These are phyloP conservation scores for Scedosporium aurantiacum DNA, from an alignment of 2,329 filamentous ascomycete genomes.

Conservation along the genomic window DNA sequence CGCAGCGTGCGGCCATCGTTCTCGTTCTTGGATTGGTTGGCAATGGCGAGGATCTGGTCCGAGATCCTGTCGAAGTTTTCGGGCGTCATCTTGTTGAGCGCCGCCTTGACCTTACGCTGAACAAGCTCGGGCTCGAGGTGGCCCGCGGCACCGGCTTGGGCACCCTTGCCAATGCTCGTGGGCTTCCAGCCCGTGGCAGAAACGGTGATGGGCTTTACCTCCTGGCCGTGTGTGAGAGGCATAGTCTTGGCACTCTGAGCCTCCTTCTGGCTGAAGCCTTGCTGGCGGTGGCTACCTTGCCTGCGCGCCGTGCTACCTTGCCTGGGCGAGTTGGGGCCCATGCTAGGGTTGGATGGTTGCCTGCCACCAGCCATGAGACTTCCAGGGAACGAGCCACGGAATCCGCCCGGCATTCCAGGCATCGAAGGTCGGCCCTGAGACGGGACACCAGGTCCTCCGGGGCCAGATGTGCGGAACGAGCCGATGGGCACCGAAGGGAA, in stretches of 20 bases:
- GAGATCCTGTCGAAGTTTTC: conserved; percentile 97
- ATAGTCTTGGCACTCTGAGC: conserved; percentile 71
- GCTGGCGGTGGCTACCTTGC: conserved; percentile 50
- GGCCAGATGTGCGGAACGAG: conserved; percentile 18
- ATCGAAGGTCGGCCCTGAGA: background rate
- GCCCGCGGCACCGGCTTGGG: conserved; percentile 29
- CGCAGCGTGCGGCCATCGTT: conserved; percentile 85
- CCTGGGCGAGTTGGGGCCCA: conserved; percentile 61
- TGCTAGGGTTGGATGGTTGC: conserved; percentile 39
- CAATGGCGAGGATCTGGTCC: conserved; percentile 84
- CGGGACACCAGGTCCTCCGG: background rate
- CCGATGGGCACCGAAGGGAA: conserved; percentile 27
- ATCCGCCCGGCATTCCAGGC: background rate
- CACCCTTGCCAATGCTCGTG: conserved; percentile 47
- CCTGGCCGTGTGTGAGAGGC: conserved; percentile 76
- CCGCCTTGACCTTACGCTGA: conserved; percentile 96
- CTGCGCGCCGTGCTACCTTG: conserved; percentile 50
- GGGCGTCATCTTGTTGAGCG: conserved; percentile 99
- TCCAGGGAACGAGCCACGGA: conserved; percentile 17
- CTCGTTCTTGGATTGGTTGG: conserved; percentile 91
- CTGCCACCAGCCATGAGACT: conserved; percentile 50
- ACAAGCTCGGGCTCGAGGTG: conserved; percentile 85
- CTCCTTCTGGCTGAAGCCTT: conserved; percentile 46
- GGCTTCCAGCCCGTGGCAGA: conserved; percentile 85
- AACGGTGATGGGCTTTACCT: conserved; percentile 67